Evolutionary conservation across 2,329 filamentous ascomycete genomes (phyloP).

Genomic region (Pseudogymnoascus sp.): DNA sequence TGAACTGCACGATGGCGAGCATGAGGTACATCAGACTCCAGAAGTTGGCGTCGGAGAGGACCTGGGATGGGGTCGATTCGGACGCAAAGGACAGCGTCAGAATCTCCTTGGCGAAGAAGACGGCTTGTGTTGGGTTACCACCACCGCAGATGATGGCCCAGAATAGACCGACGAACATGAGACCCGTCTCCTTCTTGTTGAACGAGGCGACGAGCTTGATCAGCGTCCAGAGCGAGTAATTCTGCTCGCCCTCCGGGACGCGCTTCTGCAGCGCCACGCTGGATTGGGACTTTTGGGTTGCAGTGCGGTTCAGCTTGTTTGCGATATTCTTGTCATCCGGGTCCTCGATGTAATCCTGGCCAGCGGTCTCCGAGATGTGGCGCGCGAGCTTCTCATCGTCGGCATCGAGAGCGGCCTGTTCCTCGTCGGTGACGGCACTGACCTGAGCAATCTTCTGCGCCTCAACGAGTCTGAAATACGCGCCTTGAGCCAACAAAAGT

Average conservation of each 20-base stretch:
- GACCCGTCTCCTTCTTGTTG: conserved; percentile 62
- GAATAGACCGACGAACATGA: conserved; percentile 65
- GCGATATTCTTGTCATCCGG: conserved; percentile 53
- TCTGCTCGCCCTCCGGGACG: conserved; percentile 39
- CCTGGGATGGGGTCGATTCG: conserved; percentile 34
- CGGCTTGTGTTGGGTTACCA: conserved; percentile 66
- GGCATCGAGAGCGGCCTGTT: conserved; percentile 42
- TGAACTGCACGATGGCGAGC: conserved; percentile 64
- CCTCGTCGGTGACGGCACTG: conserved; percentile 41
- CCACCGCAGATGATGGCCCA: conserved; percentile 71
- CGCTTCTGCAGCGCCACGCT: conserved; percentile 59
- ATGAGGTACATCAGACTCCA: conserved; percentile 87
- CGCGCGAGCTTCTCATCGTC: conserved; percentile 44
- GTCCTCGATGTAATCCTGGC: conserved; percentile 40
- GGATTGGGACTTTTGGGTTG: conserved; percentile 54
- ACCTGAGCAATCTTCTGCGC: conserved; percentile 72
- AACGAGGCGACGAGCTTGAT: conserved; percentile 74
- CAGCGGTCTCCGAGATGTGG: conserved; percentile 35
- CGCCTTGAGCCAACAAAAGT: conserved; percentile 59
- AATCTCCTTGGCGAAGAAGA: conserved; percentile 88
- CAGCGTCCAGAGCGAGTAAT: conserved; percentile 66
- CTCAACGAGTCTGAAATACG: conserved; percentile 79
- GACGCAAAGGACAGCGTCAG: conserved; percentile 47
- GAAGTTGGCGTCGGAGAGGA: conserved; percentile 68
- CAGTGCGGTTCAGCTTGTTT: conserved; percentile 47